Conservation (phyloP, 768 basidiomycete species). For the Arthromyces matolae region DNA sequence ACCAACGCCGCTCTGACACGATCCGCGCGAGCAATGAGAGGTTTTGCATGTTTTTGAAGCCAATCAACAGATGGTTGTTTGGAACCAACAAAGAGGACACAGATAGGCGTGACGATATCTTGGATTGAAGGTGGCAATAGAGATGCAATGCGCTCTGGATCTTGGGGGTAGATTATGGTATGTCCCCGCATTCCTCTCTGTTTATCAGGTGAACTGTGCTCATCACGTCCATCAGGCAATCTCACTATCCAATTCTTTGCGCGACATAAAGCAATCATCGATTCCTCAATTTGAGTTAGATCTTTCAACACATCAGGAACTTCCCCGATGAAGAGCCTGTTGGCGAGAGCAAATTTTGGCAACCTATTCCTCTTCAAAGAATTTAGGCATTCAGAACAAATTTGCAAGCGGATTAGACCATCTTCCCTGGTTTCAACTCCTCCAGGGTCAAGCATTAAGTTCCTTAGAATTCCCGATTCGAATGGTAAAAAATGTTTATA, state of each 20-base stretch:
- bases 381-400: constrained; percentile 22
- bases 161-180: constrained; percentile 39
- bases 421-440: too few relatives aligned
- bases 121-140: constrained; percentile 34
- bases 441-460: too few relatives aligned
- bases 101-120: constrained; percentile 32
- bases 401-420: too few relatives aligned
- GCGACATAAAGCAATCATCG: constrained; percentile 34
- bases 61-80: constrained; percentile 23
- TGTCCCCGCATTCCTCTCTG: constrained; percentile 37
- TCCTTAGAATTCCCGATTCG: too few relatives aligned
- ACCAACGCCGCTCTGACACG: neutral
- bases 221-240: constrained; percentile 19
- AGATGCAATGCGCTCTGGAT: constrained; percentile 21
- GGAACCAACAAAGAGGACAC: constrained; percentile 39
- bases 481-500: too few relatives aligned
- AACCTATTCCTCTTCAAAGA: constrained; percentile 11
- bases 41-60: neutral
- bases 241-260: constrained; percentile 36
- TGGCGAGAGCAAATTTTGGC: constrained; percentile 29
- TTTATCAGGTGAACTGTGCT: neutral
- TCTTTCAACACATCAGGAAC: constrained; percentile 27
- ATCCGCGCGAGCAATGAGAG: neutral
- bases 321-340: constrained; percentile 26
- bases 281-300: constrained; percentile 35